Conservation (phyloP, 345 rosid species). For the Camelina neglecta region DNA sequence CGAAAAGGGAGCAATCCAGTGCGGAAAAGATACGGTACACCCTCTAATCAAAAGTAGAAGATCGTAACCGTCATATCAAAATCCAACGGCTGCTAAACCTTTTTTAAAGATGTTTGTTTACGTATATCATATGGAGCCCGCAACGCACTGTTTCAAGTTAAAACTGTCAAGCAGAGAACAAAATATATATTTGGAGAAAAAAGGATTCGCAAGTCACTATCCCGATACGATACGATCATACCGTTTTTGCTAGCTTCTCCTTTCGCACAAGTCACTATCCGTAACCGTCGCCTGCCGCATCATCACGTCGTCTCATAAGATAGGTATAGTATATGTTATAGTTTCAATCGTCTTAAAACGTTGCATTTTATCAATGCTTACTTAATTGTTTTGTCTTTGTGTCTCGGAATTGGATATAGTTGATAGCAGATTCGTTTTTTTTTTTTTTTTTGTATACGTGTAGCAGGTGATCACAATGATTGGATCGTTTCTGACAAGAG, state of each 20-base stretch:
- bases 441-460: not conserved
- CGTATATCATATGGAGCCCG: not conserved
- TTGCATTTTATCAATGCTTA: not conserved
- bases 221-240: slow-evolving; percentile 28
- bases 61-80: slow-evolving; percentile 4
- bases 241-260: not conserved
- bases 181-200: slow-evolving; percentile 23
- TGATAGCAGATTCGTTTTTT: not conserved
- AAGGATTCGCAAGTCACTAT: slow-evolving; percentile 46
- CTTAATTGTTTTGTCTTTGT: too few species aligned
- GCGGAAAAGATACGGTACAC: too few species aligned
- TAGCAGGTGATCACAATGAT: slow-evolving; percentile 49
- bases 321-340: not conserved
- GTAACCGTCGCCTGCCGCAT: slow-evolving; percentile 36
- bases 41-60: not conserved
- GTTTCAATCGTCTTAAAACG: not conserved
- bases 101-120: not conserved
- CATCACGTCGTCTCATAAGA: not conserved
- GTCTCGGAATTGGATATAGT: not conserved
- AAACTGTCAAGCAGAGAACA: slow-evolving; percentile 38
- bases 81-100: slow-evolving; percentile 6
- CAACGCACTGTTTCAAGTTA: slow-evolving; percentile 28
- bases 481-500: slow-evolving; percentile 61
- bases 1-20: too few species aligned
- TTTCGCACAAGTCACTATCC: slow-evolving; percentile 36